Base-by-base conservation (phyloP, 2,329 filamentous ascomycete species). In the Fusarium piperis region DNA sequence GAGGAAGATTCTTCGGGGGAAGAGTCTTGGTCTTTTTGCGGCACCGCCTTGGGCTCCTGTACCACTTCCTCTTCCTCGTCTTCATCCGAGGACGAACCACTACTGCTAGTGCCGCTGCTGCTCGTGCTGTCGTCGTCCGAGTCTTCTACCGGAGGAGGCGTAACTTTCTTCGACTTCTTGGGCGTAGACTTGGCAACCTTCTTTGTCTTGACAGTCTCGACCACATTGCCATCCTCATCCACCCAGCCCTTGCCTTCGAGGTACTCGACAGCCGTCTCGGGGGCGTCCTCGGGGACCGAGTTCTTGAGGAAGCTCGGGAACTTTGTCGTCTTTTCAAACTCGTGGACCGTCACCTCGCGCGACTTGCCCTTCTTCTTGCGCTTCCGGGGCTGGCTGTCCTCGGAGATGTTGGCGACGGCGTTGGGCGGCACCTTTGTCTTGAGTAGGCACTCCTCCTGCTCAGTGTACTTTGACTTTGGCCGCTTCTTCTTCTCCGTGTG, bases 161-260 rank as follows among this genome's bases (percentile, higher is more conserved):
- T 75, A 2, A 63, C 51, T 36, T 74, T 73, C 26, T 67, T 65
- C 1, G 53, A 26, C 57, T 76, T 79, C 70, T 71, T 79, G 41
- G 67, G 74, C 53, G 39, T 64, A 23, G 64, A 59, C 41, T 71
- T 71, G 18, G 64, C 65, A 13, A 46, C 69, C 60, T 68, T 69
- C 66, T 81, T 85, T 33, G 76, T 78, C 69, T 83, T 85, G 36
- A 84, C 84, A 10, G 81, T 81, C 79, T 97, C 93, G 3, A 97
- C 88, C 2, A 98, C 83, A 62, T 91, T 89, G 7, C 95, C 95
- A 16, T 91, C 85, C 68, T 90, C 89, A 75, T 97, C 92, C 0
- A 97, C 88, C 95, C 96, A 98, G 2, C 95, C 95, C 76, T 93
- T 91, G 23, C 92, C 94, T 60, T 97, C 92, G 41, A 96, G 88